Conservation (phyloP, 179 eudicot genomes). For the Spergularia azorica region DNA sequence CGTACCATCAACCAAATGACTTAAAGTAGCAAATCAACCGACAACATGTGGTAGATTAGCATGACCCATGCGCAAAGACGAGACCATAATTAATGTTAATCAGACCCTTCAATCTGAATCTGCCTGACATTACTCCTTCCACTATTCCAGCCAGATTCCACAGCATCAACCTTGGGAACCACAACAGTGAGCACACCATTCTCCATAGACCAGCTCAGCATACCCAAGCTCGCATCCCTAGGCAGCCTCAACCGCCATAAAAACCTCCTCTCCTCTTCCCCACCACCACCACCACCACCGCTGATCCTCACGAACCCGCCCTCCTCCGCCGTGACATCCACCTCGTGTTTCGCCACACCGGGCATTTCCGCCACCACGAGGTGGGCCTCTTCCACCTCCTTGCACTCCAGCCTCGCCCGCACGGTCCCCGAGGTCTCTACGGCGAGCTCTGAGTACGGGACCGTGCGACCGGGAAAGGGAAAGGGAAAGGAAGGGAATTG, state of each 20-base stretch:
- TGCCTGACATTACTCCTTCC: constrained; percentile 23
- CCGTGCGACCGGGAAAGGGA: constrained; percentile 10
- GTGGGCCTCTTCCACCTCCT: constrained; percentile 38
- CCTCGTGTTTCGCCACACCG: constrained; percentile 25
- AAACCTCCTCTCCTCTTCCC: constrained; percentile 14
- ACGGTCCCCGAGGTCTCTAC: constrained; percentile 34
- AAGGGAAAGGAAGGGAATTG: constrained; percentile 1
- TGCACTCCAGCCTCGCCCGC: constrained; percentile 31
- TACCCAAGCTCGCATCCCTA: constrained; percentile 16
- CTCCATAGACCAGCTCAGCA: constrained; percentile 35
- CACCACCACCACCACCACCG: constrained; percentile 29
- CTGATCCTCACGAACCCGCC: constrained; percentile 22
- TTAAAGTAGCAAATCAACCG: too few species aligned
- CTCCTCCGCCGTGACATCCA: constrained; percentile 24
- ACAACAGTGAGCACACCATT: constrained; percentile 38
- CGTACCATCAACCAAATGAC: too few species aligned
- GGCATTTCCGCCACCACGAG: constrained; percentile 32
- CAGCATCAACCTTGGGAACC: constrained; percentile 30
- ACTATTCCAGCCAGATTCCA: not conserved
- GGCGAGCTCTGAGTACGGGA: constrained; percentile 35
- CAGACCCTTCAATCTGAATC: constrained; percentile 30
- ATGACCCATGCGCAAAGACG: not conserved
- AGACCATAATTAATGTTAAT: not conserved
- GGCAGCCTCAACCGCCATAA: constrained; percentile 34
- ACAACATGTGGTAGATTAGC: too few species aligned